A percentile compares a stretch with the other conserved stretches of the same genome.
Conservation (phyloP, 306 rosid genomes). For the Elaeagnus macrophylla region DNA sequence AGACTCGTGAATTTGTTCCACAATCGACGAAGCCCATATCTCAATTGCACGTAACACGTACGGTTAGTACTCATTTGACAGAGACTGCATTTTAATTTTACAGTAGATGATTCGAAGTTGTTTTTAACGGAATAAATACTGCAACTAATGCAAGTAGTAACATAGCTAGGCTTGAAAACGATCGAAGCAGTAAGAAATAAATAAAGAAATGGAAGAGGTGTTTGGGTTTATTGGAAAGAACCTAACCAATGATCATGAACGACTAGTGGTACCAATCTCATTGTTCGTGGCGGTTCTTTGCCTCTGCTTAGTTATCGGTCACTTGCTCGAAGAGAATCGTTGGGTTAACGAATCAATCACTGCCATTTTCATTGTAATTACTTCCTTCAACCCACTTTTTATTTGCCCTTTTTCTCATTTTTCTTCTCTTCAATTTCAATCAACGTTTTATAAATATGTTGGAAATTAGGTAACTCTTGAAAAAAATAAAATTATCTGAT, state of each 20-base stretch:
- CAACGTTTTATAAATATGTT: too few species aligned
- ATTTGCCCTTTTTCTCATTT: not conserved
- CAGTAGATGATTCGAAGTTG: too few species aligned
- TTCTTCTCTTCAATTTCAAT: not conserved
- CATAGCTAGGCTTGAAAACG: too few species aligned
- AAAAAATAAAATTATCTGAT: not conserved
- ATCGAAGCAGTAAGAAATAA: not conserved
- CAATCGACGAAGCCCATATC: too few species aligned
- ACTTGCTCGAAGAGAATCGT: slow-evolving; percentile 61
- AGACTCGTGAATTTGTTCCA: too few species aligned
- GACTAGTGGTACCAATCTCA: slow-evolving; percentile 48
- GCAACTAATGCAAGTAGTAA: too few species aligned
- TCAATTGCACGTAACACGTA: too few species aligned
- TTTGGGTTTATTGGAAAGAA: slow-evolving; percentile 19
- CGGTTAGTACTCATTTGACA: too few species aligned
- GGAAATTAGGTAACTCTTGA: too few species aligned
- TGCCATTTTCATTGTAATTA: slow-evolving; percentile 58
- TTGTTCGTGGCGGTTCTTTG: slow-evolving; percentile 73
- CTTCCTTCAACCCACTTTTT: not conserved
- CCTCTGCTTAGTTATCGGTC: slow-evolving; percentile 60
- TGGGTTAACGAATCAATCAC: slow-evolving; percentile 89
- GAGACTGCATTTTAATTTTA: too few species aligned
- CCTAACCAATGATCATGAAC: slow-evolving; percentile 43
- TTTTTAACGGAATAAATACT: too few species aligned
- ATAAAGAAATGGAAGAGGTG: slow-evolving; percentile 5